Conservation (phyloP, 2,329 filamentous ascomycete species). For the Claviceps spartinae region DNA sequence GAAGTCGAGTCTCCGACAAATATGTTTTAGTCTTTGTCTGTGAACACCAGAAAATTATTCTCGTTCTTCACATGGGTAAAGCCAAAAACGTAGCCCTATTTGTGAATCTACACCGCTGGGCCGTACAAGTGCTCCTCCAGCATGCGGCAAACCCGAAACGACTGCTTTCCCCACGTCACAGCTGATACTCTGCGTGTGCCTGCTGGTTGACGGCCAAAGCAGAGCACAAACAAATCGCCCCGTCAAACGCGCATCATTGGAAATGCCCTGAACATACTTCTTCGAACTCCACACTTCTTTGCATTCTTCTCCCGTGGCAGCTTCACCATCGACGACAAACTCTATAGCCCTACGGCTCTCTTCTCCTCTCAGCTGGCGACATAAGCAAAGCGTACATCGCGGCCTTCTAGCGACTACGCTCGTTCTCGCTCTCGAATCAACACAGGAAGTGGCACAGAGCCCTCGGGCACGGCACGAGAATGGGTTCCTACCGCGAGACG, state of each 20-base stretch:
- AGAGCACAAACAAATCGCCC: background rate
- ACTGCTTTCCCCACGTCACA: background rate
- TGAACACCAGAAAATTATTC: no score
- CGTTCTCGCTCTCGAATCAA: no score
- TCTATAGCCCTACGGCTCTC: background rate
- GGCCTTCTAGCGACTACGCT: no score
- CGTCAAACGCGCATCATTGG: background rate
- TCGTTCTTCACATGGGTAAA: no score
- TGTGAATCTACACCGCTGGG: background rate
- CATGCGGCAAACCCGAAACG: background rate
- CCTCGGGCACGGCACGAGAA: background rate
- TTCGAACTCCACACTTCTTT: background rate
- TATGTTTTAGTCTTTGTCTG: no score
- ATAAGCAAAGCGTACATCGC: no score
- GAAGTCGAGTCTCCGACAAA: no score
- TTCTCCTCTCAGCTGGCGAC: no score
- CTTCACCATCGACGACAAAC: background rate
- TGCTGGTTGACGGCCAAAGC: background rate
- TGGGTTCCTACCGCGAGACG: background rate
- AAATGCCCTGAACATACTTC: background rate
- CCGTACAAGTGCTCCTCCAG: background rate
- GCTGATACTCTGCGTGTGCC: background rate
- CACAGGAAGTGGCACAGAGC: conserved; percentile 1
- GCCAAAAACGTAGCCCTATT: background rate
- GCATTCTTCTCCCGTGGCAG: background rate